Base-by-base conservation (phyloP, 345 rosid species). In the Laguncularia racemosa region DNA sequence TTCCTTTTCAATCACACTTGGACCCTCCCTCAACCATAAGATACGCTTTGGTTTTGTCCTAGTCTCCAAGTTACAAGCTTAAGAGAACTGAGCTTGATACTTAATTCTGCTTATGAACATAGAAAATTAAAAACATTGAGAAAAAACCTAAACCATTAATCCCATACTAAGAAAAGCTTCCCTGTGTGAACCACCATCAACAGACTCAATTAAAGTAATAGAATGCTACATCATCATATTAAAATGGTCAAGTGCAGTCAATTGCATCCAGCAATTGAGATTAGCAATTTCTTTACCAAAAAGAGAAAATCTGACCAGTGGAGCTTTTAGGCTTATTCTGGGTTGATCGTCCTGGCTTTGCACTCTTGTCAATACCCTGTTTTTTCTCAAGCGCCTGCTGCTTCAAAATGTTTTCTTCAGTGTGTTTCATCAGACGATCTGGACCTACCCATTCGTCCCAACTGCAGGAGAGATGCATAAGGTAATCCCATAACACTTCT, bases 361-460 rank as follows among this genome's bases (percentile, higher is more conserved):
- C 53, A 82, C 67, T 78, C 64, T 72, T 84, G 52, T 84, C 93
- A 20, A 75, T 68, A 8, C 79, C 88, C 64, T 63, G 84, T 65
- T 83, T 86, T 61, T 84, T 81, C 14, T 74, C 76, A 21, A 80
- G 73, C 54, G 77, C 78, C 62, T 73, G 83, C 80, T 81, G 90
- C 74, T 85, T 82, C 70, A 67, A 50, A 33, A 79, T 78, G 69
- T 86, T 85, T 78, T 85, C 96, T 46, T 82, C 79, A 13, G 74
- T 78, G 57, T 72, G 65, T 69, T 89, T 85, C 79, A 81, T 48
- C 64, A 93, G 70, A 55, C 89, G 83, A 16, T 87, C 95, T 14
- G 57, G 65, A 1, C 85, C 88, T 68, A 87, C 91, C 99, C 99
- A 89, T 72, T 93, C 97, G 63, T 93, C 97, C 99, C 96, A 93